Percentiles rank a stretch among this genome's conserved stretches.
phyloP scores from a whole-genome alignment of 805 yeast genomes.

The Ogataea paradorogensis region DNA sequence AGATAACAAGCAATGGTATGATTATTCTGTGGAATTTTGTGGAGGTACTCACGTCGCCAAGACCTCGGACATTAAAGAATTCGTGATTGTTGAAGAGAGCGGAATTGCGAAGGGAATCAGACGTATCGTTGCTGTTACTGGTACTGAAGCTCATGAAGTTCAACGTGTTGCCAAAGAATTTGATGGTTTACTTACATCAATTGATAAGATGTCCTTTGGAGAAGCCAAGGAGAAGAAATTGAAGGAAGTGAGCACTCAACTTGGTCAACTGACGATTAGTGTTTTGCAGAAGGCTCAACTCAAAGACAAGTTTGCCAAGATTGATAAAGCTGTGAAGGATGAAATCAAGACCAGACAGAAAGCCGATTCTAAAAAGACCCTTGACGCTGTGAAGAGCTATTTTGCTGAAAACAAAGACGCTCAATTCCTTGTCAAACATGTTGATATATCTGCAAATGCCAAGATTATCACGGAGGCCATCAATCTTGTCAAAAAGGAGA shows the following conservation, averaged over 20 bases:
- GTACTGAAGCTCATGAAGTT: conserved; percentile 84
- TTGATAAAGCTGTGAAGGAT: conserved; percentile 86
- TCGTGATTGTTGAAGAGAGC: conserved; percentile 87
- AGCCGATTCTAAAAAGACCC: conserved; percentile 77
- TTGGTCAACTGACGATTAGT: conserved; percentile 80
- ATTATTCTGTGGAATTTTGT: conserved; percentile 88
- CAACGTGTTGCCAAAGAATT: conserved; percentile 81
- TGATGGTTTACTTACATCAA: conserved; percentile 54
- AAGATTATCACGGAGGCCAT: conserved; percentile 94
- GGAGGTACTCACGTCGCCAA: conserved; percentile 97
- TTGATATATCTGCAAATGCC: conserved; percentile 76
- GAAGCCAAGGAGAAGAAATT: conserved; percentile 75
- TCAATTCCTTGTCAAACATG: conserved; percentile 61
- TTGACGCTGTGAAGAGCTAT: conserved; percentile 72
- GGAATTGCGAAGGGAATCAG: conserved; percentile 99
- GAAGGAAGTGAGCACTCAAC: conserved; percentile 78
- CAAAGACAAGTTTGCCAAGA: conserved; percentile 67
- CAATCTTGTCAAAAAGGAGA: conserved; percentile 73
- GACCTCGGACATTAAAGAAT: conserved; percentile 90
- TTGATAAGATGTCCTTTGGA: conserved; percentile 66
- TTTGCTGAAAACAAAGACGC: conserved; percentile 54
- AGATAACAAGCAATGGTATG: conserved; percentile 67
- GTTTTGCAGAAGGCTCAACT: conserved; percentile 75
- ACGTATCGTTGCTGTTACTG: conserved; percentile 96
- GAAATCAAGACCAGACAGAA: conserved; percentile 85